Base-by-base conservation (phyloP, 495 filamentous ascomycete genomes). In the Chlorociboria aeruginascens region DNA sequence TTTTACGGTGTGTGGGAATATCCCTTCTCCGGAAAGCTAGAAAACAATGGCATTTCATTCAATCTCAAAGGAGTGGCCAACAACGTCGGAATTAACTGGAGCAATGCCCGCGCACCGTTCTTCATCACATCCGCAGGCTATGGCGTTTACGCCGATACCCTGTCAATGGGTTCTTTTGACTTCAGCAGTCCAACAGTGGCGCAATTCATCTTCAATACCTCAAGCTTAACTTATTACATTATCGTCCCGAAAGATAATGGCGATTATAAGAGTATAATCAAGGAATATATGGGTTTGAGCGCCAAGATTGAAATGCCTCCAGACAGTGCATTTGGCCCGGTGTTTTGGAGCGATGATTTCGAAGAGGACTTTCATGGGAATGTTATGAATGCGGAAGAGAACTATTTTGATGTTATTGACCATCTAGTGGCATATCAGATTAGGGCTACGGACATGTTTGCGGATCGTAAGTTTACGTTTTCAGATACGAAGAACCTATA, bases 1-100 rank as follows among this genome's bases (percentile, higher is more conserved):
- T 52, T 61, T 37, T 62, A 57, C 43, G 61, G 59, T 35, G 59
- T 62, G 12, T 64, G 61, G 61, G 61, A 64, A 48, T 64, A 64
- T 43, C 61, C 59, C 0, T 62, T 52, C 32, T 52, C 50, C 36
- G 40, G 52, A 33, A 46, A 42, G 29, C 48, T 64, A 42, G 42
- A 35, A 0, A 62, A 64, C 43, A 49, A 50, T 11, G 55, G 59
- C 40, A 42, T 62, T 20, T 36, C 39, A 3, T 57, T 55, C 32
- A 55, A 62, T 11, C 31, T 62, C 42, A 44, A 57, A 59, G 59
- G 57, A 8, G 44, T 62, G 6, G 59, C 48, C n/a, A 53, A 60
- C 45, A 30, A 34, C 35, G 54, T 53, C 3, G 59, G 59, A 7
- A 36, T 64, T 28, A 61, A 62, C 41, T 61, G 57, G 52, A 34